Percentiles rank a stretch among this genome's conserved stretches.
These are phyloP conservation scores for Chrysoporthe puriensis DNA, from an alignment of 2,329 filamentous ascomycete genomes.

Conservation along the genomic window DNA sequence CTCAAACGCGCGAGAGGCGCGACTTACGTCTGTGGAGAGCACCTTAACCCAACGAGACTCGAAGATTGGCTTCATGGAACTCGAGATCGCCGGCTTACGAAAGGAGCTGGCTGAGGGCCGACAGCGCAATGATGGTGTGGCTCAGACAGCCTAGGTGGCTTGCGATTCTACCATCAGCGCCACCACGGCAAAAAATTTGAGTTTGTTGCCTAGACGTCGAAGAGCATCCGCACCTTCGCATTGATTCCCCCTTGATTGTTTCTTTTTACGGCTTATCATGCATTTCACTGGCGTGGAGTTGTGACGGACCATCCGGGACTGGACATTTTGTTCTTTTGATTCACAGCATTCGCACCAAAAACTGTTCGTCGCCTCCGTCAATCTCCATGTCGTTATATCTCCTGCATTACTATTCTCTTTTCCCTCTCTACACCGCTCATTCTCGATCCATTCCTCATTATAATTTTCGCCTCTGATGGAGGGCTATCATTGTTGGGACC, in stretches of 20 bases:
- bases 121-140: background rate
- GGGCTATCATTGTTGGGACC: background rate
- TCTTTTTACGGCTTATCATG: background rate
- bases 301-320: background rate
- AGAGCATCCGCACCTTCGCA: background rate
- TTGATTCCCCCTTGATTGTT: background rate
- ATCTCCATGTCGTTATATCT: background rate
- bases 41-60: conserved; percentile 13
- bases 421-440: background rate
- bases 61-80: conserved; percentile 19
- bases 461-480: background rate
- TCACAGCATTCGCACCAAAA: background rate
- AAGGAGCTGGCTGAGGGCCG: conserved; percentile 7
- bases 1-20: conserved; percentile 19
- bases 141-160: background rate
- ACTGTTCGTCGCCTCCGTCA: background rate
- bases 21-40: conserved; percentile 16
- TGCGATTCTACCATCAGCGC: background rate
- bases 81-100: conserved; percentile 11
- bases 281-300: conserved; percentile 7
- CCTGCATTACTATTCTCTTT: background rate
- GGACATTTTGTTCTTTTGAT: background rate
- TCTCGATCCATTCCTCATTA: background rate
- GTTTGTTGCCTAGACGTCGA: background rate
- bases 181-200: background rate